These are phyloP conservation scores for Arabidopsis hybrid DNA, from an alignment of 441 rosid species.

Conservation along the genomic window DNA sequence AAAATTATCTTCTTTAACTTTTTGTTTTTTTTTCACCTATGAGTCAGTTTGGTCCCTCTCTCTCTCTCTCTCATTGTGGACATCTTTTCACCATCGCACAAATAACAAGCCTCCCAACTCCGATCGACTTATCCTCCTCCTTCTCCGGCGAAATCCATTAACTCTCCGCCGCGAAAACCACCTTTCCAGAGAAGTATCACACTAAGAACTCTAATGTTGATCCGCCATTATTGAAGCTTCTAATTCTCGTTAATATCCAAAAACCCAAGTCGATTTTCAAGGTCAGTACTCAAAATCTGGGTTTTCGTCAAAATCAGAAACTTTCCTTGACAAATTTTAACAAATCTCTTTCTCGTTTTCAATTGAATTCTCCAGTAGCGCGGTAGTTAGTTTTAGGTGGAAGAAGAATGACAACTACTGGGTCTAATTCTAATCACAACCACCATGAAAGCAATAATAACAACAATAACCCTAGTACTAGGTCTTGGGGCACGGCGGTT, in stretches of 20 bases:
- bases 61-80: not conserved
- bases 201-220: not conserved
- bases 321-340: not conserved
- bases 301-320: conserved; percentile 26
- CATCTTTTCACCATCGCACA: conserved; percentile 33
- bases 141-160: not conserved
- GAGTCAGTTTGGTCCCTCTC: conserved; percentile 37
- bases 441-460: conserved; percentile 53
- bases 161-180: conserved; percentile 7
- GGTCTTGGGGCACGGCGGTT: conserved; percentile 82
- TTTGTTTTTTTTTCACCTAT: conserved; percentile 4
- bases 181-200: conserved; percentile 28
- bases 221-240: conserved; percentile 29
- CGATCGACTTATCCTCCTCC: conserved; percentile 27
- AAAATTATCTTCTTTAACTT: conserved; percentile 36
- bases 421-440: conserved; percentile 56
- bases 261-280: conserved; percentile 39
- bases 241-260: conserved; percentile 5
- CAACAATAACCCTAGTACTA: conserved; percentile 58
- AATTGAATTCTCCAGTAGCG: conserved; percentile 7
- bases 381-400: conserved; percentile 38
- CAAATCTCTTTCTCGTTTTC: not conserved
- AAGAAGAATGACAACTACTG: conserved; percentile 55
- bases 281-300: conserved; percentile 46
- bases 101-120: not conserved